Conservation (phyloP, 2,329 filamentous ascomycete species). For the Westerdykella sp. region DNA sequence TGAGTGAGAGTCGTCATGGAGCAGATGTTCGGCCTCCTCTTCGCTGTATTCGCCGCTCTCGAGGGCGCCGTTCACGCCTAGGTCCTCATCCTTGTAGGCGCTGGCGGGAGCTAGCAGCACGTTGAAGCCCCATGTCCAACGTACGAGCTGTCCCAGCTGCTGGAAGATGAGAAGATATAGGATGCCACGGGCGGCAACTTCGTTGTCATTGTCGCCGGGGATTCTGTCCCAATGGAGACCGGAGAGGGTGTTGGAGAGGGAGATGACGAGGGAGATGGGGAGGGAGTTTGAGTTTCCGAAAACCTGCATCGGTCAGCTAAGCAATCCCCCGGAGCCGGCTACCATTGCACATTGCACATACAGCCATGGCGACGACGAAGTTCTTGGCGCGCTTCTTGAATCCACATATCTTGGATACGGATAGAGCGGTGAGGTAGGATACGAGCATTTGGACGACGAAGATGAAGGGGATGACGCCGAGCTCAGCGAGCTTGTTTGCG, state of each 20-base stretch:
- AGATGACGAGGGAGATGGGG: slow-evolving; percentile 91
- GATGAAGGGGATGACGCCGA: slow-evolving; percentile 92
- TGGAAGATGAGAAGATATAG: slow-evolving; percentile 96
- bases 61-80: slow-evolving; percentile 33
- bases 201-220: slow-evolving; percentile 87
- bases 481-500: slow-evolving; percentile 79
- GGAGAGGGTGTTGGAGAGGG: slow-evolving; percentile 82
- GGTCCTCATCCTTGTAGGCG: slow-evolving; percentile 60
- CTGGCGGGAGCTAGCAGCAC: slow-evolving; percentile 83
- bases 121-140: slow-evolving; percentile 98
- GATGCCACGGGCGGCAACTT: slow-evolving; percentile 89
- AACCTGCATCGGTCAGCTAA: slow-evolving; percentile 46
- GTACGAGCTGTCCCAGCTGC: slow-evolving; percentile 87
- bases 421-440: slow-evolving; percentile 70
- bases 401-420: slow-evolving; percentile 67
- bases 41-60: slow-evolving; percentile 52
- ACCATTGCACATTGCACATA: slow-evolving; percentile 35
- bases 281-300: slow-evolving; percentile 98
- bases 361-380: slow-evolving; percentile 93
- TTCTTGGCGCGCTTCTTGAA: slow-evolving; percentile 83
- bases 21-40: slow-evolving; percentile 37
- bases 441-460: slow-evolving; percentile 82
- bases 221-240: slow-evolving; percentile 92
- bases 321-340: not conserved
- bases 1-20: slow-evolving; percentile 41